Percentiles rank a stretch among this genome's conserved stretches.
phyloP scores from a whole-genome alignment of 768 basidiomycete species.

The Amanita jacksonii region DNA sequence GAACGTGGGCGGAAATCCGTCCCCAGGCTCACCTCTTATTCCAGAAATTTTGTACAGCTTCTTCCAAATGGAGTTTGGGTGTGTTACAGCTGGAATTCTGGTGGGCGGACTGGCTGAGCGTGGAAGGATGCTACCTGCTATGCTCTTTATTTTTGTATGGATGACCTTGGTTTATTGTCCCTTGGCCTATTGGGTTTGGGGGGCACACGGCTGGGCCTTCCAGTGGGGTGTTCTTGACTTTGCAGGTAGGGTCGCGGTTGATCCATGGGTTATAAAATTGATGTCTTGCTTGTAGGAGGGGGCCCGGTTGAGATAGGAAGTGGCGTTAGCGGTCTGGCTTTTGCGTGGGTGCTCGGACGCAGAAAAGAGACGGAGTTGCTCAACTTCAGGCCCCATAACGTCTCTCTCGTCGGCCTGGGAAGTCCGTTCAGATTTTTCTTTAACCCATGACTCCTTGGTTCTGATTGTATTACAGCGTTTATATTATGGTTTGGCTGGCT shows the following conservation, averaged over 20 bases:
- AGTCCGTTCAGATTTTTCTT: constrained; percentile 25
- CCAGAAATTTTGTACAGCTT: constrained; percentile 79
- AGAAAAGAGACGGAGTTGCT: constrained; percentile 61
- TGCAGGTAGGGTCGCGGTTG: constrained; percentile 43
- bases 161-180: constrained; percentile 83
- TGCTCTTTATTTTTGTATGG: constrained; percentile 80
- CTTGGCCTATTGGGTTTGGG: constrained; percentile 83
- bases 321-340: constrained; percentile 79
- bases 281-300: constrained; percentile 39
- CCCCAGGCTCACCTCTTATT: constrained; percentile 72
- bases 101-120: constrained; percentile 83
- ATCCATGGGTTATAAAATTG: neutral
- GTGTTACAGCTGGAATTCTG: constrained; percentile 69
- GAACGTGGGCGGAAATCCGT: constrained; percentile 60
- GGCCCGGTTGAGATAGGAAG: constrained; percentile 85
- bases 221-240: constrained; percentile 83
- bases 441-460: neutral
- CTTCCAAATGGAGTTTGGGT: constrained; percentile 83
- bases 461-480: constrained; percentile 31
- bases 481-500: constrained; percentile 85
- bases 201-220: constrained; percentile 73
- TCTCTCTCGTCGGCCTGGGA: constrained; percentile 73
- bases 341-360: constrained; percentile 79
- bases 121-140: constrained; percentile 71
- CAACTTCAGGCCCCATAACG: constrained; percentile 85